phyloP scores from a whole-genome alignment of 768 basidiomycete genomes.

The Hypholoma fasciculare region DNA sequence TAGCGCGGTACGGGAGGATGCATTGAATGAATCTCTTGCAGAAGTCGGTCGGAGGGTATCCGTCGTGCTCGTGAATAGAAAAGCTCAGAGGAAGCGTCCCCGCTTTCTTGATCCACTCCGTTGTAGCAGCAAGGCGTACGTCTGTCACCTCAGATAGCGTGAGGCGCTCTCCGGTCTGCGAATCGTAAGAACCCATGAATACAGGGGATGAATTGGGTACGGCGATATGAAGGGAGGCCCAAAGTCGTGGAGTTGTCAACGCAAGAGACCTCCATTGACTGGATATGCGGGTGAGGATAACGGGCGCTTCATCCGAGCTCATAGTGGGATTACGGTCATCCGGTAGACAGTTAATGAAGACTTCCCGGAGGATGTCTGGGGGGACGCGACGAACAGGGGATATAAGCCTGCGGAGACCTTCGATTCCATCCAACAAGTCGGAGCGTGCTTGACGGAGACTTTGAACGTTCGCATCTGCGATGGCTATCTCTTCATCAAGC shows the following conservation, averaged over 20 bases:
- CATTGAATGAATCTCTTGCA: neutral
- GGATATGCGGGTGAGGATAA: conserved; percentile 17
- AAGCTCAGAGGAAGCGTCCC: neutral
- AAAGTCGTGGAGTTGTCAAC: conserved; percentile 15
- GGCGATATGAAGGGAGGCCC: conserved; percentile 19
- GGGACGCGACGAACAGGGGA: conserved; percentile 19
- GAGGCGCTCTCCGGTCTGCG: neutral
- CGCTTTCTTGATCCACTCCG: neutral
- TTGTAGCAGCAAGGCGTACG: neutral
- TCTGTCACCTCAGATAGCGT: neutral
- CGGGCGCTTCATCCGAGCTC: conserved; percentile 16
- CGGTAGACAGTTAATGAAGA: conserved; percentile 20
- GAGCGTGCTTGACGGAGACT: neutral
- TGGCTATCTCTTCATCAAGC: neutral
- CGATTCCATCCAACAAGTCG: neutral
- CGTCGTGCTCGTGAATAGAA: conserved; percentile 2
- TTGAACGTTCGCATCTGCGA: neutral
- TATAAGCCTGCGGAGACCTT: conserved; percentile 2
- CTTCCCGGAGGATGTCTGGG: conserved; percentile 16
- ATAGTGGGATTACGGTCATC: conserved; percentile 20
- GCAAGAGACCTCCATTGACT: conserved; percentile 19
- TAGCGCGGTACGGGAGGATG: neutral
- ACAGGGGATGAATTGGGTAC: conserved; percentile 10
- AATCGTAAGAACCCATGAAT: neutral
- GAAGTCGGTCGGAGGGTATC: neutral